phyloP scores from a whole-genome alignment of 306 rosid genomes.

The Delonix regia region DNA sequence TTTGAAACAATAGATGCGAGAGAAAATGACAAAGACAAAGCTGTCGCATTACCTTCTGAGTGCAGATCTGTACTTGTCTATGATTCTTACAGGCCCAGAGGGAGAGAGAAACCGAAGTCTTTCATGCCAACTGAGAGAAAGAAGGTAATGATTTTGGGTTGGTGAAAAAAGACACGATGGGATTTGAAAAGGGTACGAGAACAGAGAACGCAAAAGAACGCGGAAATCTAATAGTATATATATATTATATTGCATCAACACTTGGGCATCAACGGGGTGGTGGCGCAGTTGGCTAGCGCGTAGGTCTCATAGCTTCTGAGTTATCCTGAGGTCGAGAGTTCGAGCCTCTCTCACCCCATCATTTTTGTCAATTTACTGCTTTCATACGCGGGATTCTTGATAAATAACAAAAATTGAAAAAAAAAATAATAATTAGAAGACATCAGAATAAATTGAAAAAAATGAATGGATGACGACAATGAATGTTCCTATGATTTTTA shows the following conservation, averaged over 20 bases:
- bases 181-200: not conserved
- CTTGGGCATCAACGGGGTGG: constrained; percentile 44
- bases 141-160: not conserved
- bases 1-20: not conserved
- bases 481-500: too few species aligned
- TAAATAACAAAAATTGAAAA: too few species aligned
- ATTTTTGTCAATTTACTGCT: too few species aligned
- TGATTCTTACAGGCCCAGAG: not conserved
- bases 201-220: too few species aligned
- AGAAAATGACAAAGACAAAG: constrained; percentile 23
- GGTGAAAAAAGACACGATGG: not conserved
- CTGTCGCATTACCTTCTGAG: constrained; percentile 36
- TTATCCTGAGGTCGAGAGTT: constrained; percentile 50
- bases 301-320: constrained; percentile 64
- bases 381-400: too few species aligned
- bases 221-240: too few species aligned
- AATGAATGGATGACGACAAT: too few species aligned
- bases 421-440: too few species aligned
- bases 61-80: constrained; percentile 39
- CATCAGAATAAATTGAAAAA: too few species aligned
- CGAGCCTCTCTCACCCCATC: constrained; percentile 73
- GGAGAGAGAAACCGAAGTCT: not conserved
- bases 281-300: constrained; percentile 70
- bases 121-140: not conserved
- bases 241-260: too few species aligned